These are phyloP conservation scores for Ceriops zippeliana DNA, from an alignment of 345 rosid species.

Conservation along the genomic window DNA sequence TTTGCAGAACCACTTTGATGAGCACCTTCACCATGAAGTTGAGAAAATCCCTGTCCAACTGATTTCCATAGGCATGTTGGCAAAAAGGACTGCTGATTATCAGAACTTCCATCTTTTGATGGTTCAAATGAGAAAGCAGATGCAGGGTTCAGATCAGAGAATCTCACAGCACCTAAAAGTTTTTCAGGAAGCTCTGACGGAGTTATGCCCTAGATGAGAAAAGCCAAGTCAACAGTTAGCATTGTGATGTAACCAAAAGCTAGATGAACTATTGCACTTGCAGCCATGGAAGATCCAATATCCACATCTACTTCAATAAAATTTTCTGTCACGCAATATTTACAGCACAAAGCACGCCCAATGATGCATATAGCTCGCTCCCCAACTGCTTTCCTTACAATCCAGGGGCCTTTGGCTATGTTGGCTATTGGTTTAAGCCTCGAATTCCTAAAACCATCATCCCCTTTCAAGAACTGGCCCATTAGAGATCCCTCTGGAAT, in stretches of 20 bases:
- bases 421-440: slow-evolving; percentile 91
- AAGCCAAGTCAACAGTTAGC: slow-evolving; percentile 92
- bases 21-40: slow-evolving; percentile 54
- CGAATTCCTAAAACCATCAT: slow-evolving; percentile 64
- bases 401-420: slow-evolving; percentile 96
- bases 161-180: slow-evolving; percentile 75
- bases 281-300: slow-evolving; percentile 95
- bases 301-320: slow-evolving; percentile 84
- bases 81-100: slow-evolving; percentile 41
- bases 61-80: slow-evolving; percentile 76
- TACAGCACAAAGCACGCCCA: slow-evolving; percentile 80
- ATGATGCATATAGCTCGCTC: slow-evolving; percentile 94
- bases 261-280: slow-evolving; percentile 87
- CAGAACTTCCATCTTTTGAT: slow-evolving; percentile 21
- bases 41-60: slow-evolving; percentile 72
- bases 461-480: slow-evolving; percentile 73
- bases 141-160: slow-evolving; percentile 66
- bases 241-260: slow-evolving; percentile 82
- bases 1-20: slow-evolving; percentile 38
- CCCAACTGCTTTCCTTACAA: slow-evolving; percentile 91
- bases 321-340: slow-evolving; percentile 43
- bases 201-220: slow-evolving; percentile 75
- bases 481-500: slow-evolving; percentile 65
- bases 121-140: slow-evolving; percentile 49
- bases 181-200: slow-evolving; percentile 85